Base-by-base conservation (phyloP, 129 eudicot species). In the Arctium lappa region DNA sequence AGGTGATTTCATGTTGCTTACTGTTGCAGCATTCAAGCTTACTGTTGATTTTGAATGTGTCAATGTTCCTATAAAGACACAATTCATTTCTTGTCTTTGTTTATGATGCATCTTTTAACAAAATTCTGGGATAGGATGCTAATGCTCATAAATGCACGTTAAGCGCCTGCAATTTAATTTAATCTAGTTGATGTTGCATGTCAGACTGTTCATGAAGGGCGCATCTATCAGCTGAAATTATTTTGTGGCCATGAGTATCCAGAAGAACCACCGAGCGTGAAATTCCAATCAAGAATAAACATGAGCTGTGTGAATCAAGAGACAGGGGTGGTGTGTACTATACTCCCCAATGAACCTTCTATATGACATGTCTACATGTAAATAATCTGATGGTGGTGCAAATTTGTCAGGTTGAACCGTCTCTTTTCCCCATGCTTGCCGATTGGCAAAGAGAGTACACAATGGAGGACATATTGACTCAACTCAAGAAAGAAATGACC, bases 161-260 rank as follows among this genome's bases (percentile, higher is more conserved):
- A 10, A 29, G 71, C 12, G 12, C 18, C 33, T 65, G 13, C 4
- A 5, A 66, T 27, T 66, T 66, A 29, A 2, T 66, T 18, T 48
- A 66, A 37, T 71, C 76, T 81, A 50, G 38, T 77, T 33, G 69
- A 38, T 48, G 22, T 40, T 74, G 65, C 48, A 68, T 84, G 75
- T 42, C 90, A 93, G 96, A 93, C 94, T 75, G 91, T 89, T 79
- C 91, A 93, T 73, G 97, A 93, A 86, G 93, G 93, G 50, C 91
- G 91, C 32, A 90, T 90, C 78, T 90, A 90, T 84, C 93, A 89
- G 81, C 82, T 89, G 79, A 89, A 89, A 81, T 82, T 89, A 73
- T 82, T 85, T 81, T 89, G 93, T 62, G 85, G 87, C 40, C 79
- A 15, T 12, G 93, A 89, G 65, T 89, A 89, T 83, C 93, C 93